Percentiles rank a stretch among this genome's conserved stretches.
These are phyloP conservation scores for Domatiomyces globalis DNA, from an alignment of 2,329 filamentous ascomycete genomes.

Conservation along the genomic window DNA sequence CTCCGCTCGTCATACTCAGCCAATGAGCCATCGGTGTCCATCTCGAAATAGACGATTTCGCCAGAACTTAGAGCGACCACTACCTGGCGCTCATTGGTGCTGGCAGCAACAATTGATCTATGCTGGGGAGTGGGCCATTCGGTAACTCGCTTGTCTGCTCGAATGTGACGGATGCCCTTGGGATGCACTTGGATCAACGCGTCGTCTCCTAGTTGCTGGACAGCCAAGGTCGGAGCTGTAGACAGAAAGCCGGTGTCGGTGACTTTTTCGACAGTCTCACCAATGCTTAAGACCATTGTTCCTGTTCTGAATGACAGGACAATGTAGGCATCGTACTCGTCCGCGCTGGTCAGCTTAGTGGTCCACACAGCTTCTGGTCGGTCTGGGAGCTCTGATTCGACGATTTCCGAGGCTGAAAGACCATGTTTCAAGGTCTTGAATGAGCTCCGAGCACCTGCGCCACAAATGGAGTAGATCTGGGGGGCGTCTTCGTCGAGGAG, in stretches of 20 bases:
- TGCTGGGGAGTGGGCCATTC: constrained; percentile 92
- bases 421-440: constrained; percentile 90
- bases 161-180: constrained; percentile 87
- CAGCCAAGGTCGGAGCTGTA: constrained; percentile 74
- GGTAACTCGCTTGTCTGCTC: constrained; percentile 60
- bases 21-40: constrained; percentile 79
- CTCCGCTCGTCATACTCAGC: constrained; percentile 92
- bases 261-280: constrained; percentile 91
- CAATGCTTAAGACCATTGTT: constrained; percentile 85
- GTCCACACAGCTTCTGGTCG: constrained; percentile 93
- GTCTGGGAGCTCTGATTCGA: constrained; percentile 81
- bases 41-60: constrained; percentile 96
- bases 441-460: constrained; percentile 72
- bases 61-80: constrained; percentile 88
- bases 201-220: constrained; percentile 87
- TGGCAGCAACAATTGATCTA: constrained; percentile 84
- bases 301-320: constrained; percentile 84
- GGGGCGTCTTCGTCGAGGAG: constrained; percentile 70
- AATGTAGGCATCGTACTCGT: constrained; percentile 87
- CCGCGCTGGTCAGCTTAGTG: constrained; percentile 65
- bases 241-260: constrained; percentile 85
- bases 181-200: constrained; percentile 88
- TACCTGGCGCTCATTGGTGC: constrained; percentile 86
- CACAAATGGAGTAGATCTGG: constrained; percentile 88
- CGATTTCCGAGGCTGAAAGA: constrained; percentile 82